These are phyloP conservation scores for Vitis vinifera DNA, from an alignment of 164 flowering plant genomes.

Conservation along the genomic window ASM3070453v1 NC_081815.1:2321001-2321500, in stretches of 20 bases:
- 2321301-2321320: neutral
- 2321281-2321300: neutral
- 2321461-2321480: too few species aligned
- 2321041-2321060: conserved; percentile 3
- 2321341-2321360: neutral
- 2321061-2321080: conserved; percentile 52
- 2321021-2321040: conserved; percentile 52
- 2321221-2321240: neutral
- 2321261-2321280: neutral
- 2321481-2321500: too few species aligned
- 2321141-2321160: too few species aligned
- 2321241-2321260: neutral
- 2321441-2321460: too few species aligned
- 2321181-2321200: too few species aligned
- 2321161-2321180: neutral
- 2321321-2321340: neutral
- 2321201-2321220: neutral
- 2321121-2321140: neutral
- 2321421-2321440: too few species aligned
- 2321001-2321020: conserved; percentile 70
- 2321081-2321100: conserved; percentile 57
- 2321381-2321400: too few species aligned
- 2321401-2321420: too few species aligned
- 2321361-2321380: neutral
- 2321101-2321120: neutral